Base-by-base conservation (phyloP, 2,329 filamentous ascomycete species). In the Fusarium udum region DNA sequence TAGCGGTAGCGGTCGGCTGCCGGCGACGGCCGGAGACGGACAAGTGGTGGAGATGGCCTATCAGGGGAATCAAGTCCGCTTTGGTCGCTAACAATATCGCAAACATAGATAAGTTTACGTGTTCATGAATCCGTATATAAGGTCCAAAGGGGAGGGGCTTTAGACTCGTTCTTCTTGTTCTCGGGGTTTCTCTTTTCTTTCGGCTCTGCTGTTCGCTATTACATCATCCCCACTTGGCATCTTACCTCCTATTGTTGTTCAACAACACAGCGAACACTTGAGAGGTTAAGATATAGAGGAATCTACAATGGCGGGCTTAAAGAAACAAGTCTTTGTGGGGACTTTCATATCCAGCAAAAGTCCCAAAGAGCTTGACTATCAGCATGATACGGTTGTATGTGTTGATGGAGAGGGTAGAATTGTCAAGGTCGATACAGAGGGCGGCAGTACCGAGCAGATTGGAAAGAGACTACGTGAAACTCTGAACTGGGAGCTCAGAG, bases 271-370 rank as follows among this genome's bases (percentile, higher is more conserved):
- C 20, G 28, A 26, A 62, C 37, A 20, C 15, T 42, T 42, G 22
- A 51, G 31, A 39, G 18, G 22, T 28, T 15, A 36, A 49, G n/a
- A 64, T 24, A 65, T 49, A 48, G n/a, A 43, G 24, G 43, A 20
- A 11, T 62, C 7, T 32, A 46, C 18, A 18, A 69, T 76, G 72
- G 59, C 77, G 39, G 62, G 66, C 18, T 58, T 69, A 20, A 80
- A 78, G 63, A 84, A 85, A 55, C 83, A 87, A 75, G 75, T 90
- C 26, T 87, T 89, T 73, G 77, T 86, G 42, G 89, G 89, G 66
- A 87, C 85, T 1, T 90, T 90, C 74, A 81, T 90, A 64, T 87
- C 90, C 79, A 85, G 85, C 79, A 85, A 83, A 71, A 81, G 79
- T 20, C 83, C 85, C 7, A 81, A 83, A 64, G 79, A 86, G 75